phyloP scores from a whole-genome alignment of 108 stramenopile species.

The Cyclotella sp. region DNA sequence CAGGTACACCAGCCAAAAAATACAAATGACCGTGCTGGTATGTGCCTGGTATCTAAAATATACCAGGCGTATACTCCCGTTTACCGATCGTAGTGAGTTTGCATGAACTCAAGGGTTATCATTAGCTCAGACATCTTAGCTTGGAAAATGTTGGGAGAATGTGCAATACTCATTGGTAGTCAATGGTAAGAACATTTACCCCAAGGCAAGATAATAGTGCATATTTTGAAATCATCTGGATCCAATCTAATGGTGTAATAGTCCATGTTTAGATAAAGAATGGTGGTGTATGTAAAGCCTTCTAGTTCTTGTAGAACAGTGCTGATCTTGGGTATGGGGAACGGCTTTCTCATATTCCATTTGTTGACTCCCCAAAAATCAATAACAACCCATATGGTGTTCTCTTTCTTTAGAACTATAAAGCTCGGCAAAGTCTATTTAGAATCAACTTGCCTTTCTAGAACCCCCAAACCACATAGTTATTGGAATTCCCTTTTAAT shows the following conservation, averaged over 20 bases:
- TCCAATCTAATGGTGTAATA: slow-evolving; percentile 25
- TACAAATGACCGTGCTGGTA: too few species aligned
- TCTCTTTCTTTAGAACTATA: background rate
- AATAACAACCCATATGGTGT: slow-evolving; percentile 24
- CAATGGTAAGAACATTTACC: slow-evolving; percentile 10
- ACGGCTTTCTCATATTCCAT: slow-evolving; percentile 24
- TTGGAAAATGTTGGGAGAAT: slow-evolving; percentile 34
- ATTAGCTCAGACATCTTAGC: slow-evolving; percentile 21
- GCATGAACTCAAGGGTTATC: slow-evolving; percentile 28
- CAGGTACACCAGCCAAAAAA: too few species aligned
- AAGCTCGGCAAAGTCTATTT: slow-evolving; percentile 32
- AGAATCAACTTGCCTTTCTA: background rate
- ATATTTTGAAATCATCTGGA: slow-evolving; percentile 6
- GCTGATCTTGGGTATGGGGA: slow-evolving; percentile 13
- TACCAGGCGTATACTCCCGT: too few species aligned
- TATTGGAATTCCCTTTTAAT: slow-evolving; percentile 17
- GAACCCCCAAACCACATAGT: slow-evolving; percentile 13
- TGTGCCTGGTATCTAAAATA: too few species aligned
- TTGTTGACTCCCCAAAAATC: slow-evolving; percentile 47
- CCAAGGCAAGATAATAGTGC: slow-evolving; percentile 16
- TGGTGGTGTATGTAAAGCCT: slow-evolving; percentile 40
- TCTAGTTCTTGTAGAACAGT: slow-evolving; percentile 35
- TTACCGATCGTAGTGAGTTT: slow-evolving; percentile 33
- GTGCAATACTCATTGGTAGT: slow-evolving; percentile 39
- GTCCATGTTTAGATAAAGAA: slow-evolving; percentile 45